Base-by-base conservation (phyloP, 768 basidiomycete species). In the Phanerodontia chrysosporium region DNA sequence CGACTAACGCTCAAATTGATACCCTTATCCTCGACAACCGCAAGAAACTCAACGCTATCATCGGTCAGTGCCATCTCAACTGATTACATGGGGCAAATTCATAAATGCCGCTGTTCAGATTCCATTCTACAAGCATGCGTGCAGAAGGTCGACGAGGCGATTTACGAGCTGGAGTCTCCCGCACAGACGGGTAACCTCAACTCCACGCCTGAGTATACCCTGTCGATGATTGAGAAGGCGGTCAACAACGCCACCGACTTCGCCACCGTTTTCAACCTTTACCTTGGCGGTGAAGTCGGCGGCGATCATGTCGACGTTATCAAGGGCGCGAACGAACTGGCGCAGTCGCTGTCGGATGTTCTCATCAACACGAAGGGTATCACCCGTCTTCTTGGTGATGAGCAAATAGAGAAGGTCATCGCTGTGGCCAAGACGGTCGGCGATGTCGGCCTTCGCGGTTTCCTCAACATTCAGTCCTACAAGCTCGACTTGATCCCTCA, bases 141-240 rank as follows among this genome's bases (percentile, higher is more conserved):
- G 29, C 90, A 95, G 65, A 98, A 98, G 73, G 89, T 99, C 25
- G 97, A 99, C 64, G 95, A 98, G 67, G 83, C 93, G 5, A 92
- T 98, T 65, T 99, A 98, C 73, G 97, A 98, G 72, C 82, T 99
- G 44, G 96, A 99, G 73, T 97, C 97, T 3, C 93, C 94, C 2
- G 89, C 91, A 42, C 92, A 94, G 67, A 89, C 90, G 3, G 97
- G 96, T 36, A 98, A 98, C 74, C 82, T 89, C 65, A 96, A 92
- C 69, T 93, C 96, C n/a, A 98, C 97, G 0, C 97, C 97, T 3
- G 96, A 98, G 71, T 98, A 98, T 71, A 96, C 95, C 0, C 78
- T 98, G 18, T 97, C 97, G 1, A 95, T 98, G 89, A 93, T 98
- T 68, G 97, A 99, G 73, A 98, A 98, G 75, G 89, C 94, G 1